Conservation (phyloP, 805 yeast species). For the Cyberlindnera saturnus region DNA sequence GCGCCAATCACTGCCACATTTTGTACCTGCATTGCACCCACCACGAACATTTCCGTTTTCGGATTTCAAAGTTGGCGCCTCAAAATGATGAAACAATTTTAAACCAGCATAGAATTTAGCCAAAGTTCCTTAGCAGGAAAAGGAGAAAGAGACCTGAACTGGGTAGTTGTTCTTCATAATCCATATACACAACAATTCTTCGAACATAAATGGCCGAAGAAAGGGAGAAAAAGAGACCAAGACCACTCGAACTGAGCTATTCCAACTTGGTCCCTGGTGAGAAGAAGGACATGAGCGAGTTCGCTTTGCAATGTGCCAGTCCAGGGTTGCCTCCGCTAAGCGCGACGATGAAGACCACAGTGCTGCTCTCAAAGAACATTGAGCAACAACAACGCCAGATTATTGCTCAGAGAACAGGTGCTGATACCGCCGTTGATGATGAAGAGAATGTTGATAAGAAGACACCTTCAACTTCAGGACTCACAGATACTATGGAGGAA, state of each 20-base stretch:
- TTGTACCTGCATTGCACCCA: no score
- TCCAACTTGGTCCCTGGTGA: slow-evolving; percentile 13
- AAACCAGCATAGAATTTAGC: no score
- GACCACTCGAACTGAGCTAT: slow-evolving; percentile 22
- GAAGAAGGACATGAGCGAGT: slow-evolving; percentile 16
- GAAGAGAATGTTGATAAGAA: background rate
- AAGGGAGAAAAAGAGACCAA: slow-evolving; percentile 21
- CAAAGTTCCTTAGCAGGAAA: no score
- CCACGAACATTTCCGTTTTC: no score
- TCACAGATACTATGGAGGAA: slow-evolving; percentile 13
- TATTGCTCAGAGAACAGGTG: slow-evolving; percentile 18
- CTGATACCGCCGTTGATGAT: slow-evolving; percentile 1
- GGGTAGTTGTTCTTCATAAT: background rate
- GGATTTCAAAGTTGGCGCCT: no score
- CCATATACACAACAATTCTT: background rate
- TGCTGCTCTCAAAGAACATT: slow-evolving; percentile 20
- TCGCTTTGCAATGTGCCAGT: slow-evolving; percentile 23
- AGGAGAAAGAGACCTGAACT: no score
- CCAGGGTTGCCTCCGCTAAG: slow-evolving; percentile 25
- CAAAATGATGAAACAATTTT: no score
- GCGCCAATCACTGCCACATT: no score
- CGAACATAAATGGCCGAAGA: slow-evolving; percentile 1
- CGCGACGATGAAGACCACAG: slow-evolving; percentile 23
- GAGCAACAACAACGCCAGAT: slow-evolving; percentile 25
- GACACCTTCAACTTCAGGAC: slow-evolving; percentile 12